Evolutionary conservation across 2,329 filamentous ascomycete species (phyloP).

Genomic region (Phoma sp.): DNA sequence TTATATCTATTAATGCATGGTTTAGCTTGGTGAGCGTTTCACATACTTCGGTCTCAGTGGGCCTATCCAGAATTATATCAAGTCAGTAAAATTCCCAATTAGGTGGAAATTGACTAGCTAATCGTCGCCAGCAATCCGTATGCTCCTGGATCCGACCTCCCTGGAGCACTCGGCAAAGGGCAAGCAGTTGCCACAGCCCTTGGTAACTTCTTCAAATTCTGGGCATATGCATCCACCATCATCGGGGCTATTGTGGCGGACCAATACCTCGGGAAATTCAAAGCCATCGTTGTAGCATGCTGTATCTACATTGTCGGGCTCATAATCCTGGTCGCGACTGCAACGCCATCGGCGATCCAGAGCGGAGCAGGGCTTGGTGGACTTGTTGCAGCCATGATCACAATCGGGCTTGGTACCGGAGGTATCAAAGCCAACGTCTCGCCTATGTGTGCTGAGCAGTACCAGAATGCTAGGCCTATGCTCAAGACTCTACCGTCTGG

Average conservation of each 20-base stretch:
- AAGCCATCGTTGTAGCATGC: conserved; percentile 6
- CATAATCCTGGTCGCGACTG: conserved; percentile 13
- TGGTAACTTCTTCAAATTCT: conserved; percentile 49
- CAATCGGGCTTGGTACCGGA: conserved; percentile 18
- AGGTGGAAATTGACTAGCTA: not conserved
- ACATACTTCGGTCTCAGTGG: conserved; percentile 20
- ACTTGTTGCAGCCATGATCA: conserved; percentile 12
- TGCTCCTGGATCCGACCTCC: conserved; percentile 26
- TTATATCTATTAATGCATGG: no score
- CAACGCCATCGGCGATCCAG: conserved; percentile 7
- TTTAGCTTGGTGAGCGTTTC: conserved; percentile 19
- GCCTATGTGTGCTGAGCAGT: conserved; percentile 19
- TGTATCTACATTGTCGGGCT: conserved; percentile 17
- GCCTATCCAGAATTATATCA: conserved; percentile 23
- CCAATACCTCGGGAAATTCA: conserved; percentile 19
- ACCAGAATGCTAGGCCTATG: not conserved
- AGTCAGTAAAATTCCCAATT: not conserved
- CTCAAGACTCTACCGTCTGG: conserved; percentile 7
- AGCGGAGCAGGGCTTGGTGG: conserved; percentile 12
- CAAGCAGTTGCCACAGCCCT: conserved; percentile 51
- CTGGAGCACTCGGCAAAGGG: conserved; percentile 46
- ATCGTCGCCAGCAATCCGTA: not conserved
- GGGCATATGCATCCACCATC: conserved; percentile 9
- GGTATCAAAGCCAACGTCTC: conserved; percentile 21
- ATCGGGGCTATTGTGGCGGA: conserved; percentile 20